Conservation (phyloP, 2,329 filamentous ascomycete species). For the Polychaeton citri region DNA sequence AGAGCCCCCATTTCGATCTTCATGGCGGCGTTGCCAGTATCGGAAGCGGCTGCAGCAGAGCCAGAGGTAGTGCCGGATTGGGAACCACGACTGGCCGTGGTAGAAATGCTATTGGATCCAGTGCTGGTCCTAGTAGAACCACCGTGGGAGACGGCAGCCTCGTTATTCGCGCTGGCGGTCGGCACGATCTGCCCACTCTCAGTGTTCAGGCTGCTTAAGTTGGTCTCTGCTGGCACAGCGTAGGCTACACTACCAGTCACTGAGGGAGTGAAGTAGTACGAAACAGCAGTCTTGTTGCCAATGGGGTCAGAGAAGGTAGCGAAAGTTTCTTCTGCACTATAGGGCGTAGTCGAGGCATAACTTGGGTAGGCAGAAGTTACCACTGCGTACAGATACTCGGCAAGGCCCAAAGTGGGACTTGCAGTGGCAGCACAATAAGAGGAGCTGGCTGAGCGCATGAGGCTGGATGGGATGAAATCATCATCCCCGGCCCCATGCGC, state of each 20-base stretch:
- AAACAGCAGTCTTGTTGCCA: slow-evolving; percentile 16
- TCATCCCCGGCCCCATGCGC: slow-evolving; percentile 11
- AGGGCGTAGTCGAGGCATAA: neutral
- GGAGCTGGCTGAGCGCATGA: slow-evolving; percentile 6
- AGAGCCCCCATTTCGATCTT: no score
- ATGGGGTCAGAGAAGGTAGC: slow-evolving; percentile 14
- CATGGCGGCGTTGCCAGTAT: no score
- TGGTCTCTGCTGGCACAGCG: slow-evolving; percentile 2
- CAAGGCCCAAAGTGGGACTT: slow-evolving; percentile 11
- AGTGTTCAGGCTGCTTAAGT: neutral
- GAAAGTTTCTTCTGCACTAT: neutral
- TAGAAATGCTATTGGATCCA: neutral
- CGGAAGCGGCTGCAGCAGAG: neutral
- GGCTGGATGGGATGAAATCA: slow-evolving; percentile 2
- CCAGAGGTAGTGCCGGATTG: neutral
- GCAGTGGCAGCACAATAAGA: slow-evolving; percentile 15
- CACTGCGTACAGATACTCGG: slow-evolving; percentile 7
- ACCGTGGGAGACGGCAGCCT: no score
- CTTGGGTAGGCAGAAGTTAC: neutral
- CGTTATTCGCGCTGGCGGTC: neutral
- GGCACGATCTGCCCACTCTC: neutral
- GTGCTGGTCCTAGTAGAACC: no score
- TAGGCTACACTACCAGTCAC: slow-evolving; percentile 14
- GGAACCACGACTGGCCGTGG: neutral
- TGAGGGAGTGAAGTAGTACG: slow-evolving; percentile 14